Base-by-base conservation (phyloP, 2,329 filamentous ascomycete genomes). In the Periconia macrospinosa region DNA sequence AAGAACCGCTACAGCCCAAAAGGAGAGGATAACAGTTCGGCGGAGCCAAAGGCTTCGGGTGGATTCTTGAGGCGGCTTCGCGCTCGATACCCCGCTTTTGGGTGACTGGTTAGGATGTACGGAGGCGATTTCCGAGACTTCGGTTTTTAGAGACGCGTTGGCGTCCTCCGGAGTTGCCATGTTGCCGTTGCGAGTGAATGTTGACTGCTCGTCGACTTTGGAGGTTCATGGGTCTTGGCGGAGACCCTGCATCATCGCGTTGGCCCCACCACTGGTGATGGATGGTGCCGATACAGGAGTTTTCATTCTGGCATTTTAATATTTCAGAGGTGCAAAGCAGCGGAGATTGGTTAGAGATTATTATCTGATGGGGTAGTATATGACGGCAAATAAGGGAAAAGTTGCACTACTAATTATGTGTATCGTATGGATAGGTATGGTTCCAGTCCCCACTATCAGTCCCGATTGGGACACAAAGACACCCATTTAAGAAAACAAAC, bases 1-100 rank as follows among this genome's bases (percentile, higher is more conserved):
- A 30, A 88, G 83, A 7, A 96, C 71, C 7, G 96, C 90, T 37
- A 97, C 86, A 6, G 86, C 79, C 94, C 94, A 99, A 75, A 97
- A 97, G 9, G 93, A 93, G 57, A 90, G 73, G 57, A 99, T 86
- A 47, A 97, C 88, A 57, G 81, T 80, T 45, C 85, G 84, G 50
- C 94, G 87, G 53, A 88, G 84, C 68, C 83, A 84, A 48, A 88
- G 79, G 58, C 88, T 86, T 61, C 87, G 81, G 18, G 83, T 76
- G 59, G 85, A 88, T 78, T 97, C 92, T 30, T 91, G 87, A 37
- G 92, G 91, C n/a, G 90, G 89, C 20, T 62, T 55, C 41, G 58
- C 62, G 30, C 30, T 54, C 19, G 56, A 45, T 27, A 47, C 52
- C 14, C 47, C 45, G 3, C 58, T 46, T 11, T 50, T 42, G 33